Evolutionary conservation across 192 early-diverging fungal species (phyloP), one percentile per base, ranked within the genome.

Genomic region (Cetraspora pellucida): DNA sequence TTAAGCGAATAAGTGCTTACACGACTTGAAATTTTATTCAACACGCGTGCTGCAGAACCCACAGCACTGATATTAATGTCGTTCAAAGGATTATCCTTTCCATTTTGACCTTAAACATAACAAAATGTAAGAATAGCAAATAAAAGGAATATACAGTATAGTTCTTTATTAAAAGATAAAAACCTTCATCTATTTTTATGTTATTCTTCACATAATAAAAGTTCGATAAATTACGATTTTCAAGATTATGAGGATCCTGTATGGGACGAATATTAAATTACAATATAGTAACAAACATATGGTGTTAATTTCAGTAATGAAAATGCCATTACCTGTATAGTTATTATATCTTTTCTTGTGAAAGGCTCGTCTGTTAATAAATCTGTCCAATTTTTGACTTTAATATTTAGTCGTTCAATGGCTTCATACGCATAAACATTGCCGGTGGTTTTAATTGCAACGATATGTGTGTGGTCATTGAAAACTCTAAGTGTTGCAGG

Each of bases 401-500:
- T 92, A 73, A 94, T 89, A 78, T 95, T 96, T 25, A 99, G 85
- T 79, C 91, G 82, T 45, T 96, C 92, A 71, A 99, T 83, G 0
- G 96, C 92, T 44, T 95, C 93, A 78, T 85, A 95, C 17, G 91
- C 85, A 81, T 89, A 98, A 7, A 98, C 96, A 55, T 99, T 92
- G 30, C 96, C 96, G 28, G 92, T 91, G 10, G 92, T 84, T 45
- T 86, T 89, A 74, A 96, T 90, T 43, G 94, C 93, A 0, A 94
- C 94, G 78, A 99, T 97, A 44, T 95, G 92, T 2, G 91, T 90
- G 74, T 90, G 88, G 45, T 92, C 93, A 28, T 86, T 91, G 74
- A 99, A 95, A 13, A 90, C 92, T 77, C 93, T 93, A 70, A 94
- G 94, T 8, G 97, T 95, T 58, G 97, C 90, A 6, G 97, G 97